Percentiles rank a stretch among this genome's conserved stretches.
Conservation (phyloP, 352 stramenopile species). For the Phytophthora ohioensis region DNA sequence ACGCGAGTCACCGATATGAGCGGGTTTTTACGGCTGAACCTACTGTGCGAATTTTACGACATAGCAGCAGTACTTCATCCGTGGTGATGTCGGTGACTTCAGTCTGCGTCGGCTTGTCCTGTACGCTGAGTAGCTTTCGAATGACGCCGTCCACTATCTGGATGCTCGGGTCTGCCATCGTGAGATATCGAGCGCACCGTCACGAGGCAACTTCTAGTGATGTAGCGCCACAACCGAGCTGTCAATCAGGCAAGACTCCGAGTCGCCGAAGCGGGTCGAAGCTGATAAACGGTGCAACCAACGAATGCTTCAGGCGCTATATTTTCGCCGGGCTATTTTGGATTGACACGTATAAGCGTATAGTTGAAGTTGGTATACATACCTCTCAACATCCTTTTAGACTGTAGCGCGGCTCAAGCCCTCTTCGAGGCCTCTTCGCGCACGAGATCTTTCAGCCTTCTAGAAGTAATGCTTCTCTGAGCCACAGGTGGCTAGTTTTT, state of each 20-base stretch:
- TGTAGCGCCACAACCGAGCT: neutral
- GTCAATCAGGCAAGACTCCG: constrained; percentile 6
- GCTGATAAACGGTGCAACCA: constrained; percentile 14
- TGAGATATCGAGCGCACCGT: neutral
- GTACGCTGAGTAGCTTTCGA: constrained; percentile 74
- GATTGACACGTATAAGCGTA: neutral
- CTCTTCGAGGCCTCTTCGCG: no score
- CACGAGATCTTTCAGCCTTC: no score
- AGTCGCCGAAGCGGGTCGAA: constrained; percentile 2
- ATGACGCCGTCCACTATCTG: constrained; percentile 76
- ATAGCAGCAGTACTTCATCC: constrained; percentile 82
- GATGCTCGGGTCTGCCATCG: constrained; percentile 59
- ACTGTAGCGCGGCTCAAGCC: no score
- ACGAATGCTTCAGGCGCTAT: constrained; percentile 9
- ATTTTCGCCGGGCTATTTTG: constrained; percentile 12
- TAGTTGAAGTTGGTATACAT: constrained; percentile 14
- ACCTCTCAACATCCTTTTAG: neutral
- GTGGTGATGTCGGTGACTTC: constrained; percentile 83
- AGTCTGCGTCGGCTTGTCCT: constrained; percentile 80
- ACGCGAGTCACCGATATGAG: neutral
- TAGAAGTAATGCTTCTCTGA: no score
- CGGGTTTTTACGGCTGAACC: neutral
- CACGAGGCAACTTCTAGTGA: constrained; percentile 15
- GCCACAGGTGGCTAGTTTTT: no score
- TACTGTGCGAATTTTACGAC: constrained; percentile 80